Evolutionary conservation across 306 rosid species (phyloP), one percentile per base, ranked within the genome.

Genomic region (Lathyrus oleraceus): DNA sequence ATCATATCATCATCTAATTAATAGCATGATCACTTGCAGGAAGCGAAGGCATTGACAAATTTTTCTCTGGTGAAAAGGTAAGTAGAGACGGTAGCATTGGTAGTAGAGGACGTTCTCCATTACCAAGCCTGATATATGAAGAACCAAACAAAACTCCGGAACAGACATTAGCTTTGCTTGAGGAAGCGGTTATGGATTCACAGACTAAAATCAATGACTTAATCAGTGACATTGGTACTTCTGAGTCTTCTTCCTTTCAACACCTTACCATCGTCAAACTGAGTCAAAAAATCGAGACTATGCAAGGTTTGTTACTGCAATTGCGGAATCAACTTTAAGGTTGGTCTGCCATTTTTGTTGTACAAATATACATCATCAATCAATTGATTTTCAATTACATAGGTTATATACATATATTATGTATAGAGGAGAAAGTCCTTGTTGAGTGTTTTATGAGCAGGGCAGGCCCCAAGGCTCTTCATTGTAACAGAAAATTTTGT

Each of bases 41-140:
- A 79, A 93, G 85, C 36, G 98, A 85, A 61, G 96, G 98, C 71
- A 81, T 93, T 48, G 90, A 90, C 81, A 93, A 84, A 78, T 79
- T 93, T 54, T 90, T 90, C 84, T 77, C 91, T 42, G 67, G 88
- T 9, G 84, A 79, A 65, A 90, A 82, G 83, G 68, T 59, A 61
- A 79, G 84, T 76, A 79, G 88, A 65, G 84, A 83, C 5, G 75
- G 85, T 38, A 88, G 85, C 75, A 60, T 76, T 57, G 67, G 77
- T 66, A 81, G 88, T 56, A 67, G 79, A 38, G 87, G 85, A 71
- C 65, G 69, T 42, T 67, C 92, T 81, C 92, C 86, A 11, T 56
- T 69, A 11, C 69, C 87, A 57, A 65, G 59, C 81, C 62, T 63
- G 67, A 60, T 77, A 38, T 71, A 57, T 23, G 93, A 79, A 82